Base-by-base conservation (phyloP, 164 flowering plant genomes). In the Vitis riparia region DNA sequence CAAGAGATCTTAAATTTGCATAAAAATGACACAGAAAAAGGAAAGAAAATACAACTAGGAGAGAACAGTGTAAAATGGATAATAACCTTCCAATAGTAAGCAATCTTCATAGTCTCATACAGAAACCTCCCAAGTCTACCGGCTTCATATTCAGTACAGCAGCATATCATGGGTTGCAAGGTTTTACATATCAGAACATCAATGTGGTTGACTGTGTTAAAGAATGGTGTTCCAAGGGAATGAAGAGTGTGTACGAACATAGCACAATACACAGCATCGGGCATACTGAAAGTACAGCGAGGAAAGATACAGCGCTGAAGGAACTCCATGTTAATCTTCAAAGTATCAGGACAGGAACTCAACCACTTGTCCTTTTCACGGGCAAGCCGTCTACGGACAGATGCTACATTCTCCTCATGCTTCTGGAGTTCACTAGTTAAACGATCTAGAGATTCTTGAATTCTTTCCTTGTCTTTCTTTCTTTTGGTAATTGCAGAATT, bases 221-320 rank as follows among this genome's bases (percentile, higher is more conserved):
- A 93, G 74, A 90, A 96, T 19, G 98, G 99, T 53, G 99, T 96
- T 30, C 98, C 97, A 65, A 96, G 89, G 71, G 98, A 90, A 80
- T 96, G 99, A 69, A 96, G 93, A 48, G 97, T 88, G 72, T 87
- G 91, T 51, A 96, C 99, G 84, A 96, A 96, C 83, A 81, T 79
- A 29, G 99, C 98, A 86, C 99, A 96, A 70, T 96, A 96, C 32
- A 92, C 97, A 69, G 98, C 98, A 81, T 96, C 99, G 8, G 97
- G 97, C 94, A 90, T 91, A 74, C 99, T 96, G 69, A 96, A 93
- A 66, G 92, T 88, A 72, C 99, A 96, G 6, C 99, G 95, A 0
- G 99, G 99, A 69, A 96, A 92, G 59, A 96, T 92, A 81, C 99
- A 96, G 5, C 99, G 95, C 84, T 96, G 99, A 59, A 96, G 93